Conservation (phyloP, 2,329 filamentous ascomycete species). For the Trichoderma koningii region DNA sequence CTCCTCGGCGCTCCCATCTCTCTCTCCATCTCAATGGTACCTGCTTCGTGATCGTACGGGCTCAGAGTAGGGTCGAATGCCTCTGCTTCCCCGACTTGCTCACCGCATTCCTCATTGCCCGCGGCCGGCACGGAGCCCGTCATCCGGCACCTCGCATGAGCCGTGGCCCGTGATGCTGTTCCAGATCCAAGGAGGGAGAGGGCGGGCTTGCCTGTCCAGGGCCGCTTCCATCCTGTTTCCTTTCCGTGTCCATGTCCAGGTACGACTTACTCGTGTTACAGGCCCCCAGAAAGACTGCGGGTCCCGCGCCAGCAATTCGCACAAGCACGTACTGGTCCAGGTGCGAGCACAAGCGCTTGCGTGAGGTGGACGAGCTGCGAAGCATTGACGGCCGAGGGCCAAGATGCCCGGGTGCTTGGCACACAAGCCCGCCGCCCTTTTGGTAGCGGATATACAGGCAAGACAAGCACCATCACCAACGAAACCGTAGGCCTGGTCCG, state of each 20-base stretch:
- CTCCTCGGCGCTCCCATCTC: background rate
- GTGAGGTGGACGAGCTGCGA: background rate
- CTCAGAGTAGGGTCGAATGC: background rate
- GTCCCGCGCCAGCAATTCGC: no score
- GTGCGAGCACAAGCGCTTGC: background rate
- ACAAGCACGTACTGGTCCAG: background rate
- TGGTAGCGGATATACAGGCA: constrained; percentile 6
- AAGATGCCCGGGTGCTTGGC: background rate
- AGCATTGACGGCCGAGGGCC: background rate
- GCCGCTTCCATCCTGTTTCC: background rate
- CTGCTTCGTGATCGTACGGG: no score
- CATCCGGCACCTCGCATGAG: constrained; percentile 12
- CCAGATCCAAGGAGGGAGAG: background rate
- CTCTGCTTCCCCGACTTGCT: constrained; percentile 1
- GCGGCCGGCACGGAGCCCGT: constrained; percentile 11
- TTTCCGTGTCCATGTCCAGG: no score
- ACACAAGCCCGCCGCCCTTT: background rate
- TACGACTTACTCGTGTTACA: background rate
- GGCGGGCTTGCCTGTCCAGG: background rate
- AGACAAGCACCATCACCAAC: background rate
- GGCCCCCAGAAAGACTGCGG: background rate
- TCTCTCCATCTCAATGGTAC: background rate
- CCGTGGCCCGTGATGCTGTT: constrained; percentile 13
- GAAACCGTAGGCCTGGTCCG: background rate
- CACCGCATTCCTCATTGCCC: constrained; percentile 23